A percentile compares a stretch with the other conserved stretches of the same genome.
These are phyloP conservation scores for Nicotiana paniculata DNA, from an alignment of 257 asterid species.

Conservation along the genomic window DNA sequence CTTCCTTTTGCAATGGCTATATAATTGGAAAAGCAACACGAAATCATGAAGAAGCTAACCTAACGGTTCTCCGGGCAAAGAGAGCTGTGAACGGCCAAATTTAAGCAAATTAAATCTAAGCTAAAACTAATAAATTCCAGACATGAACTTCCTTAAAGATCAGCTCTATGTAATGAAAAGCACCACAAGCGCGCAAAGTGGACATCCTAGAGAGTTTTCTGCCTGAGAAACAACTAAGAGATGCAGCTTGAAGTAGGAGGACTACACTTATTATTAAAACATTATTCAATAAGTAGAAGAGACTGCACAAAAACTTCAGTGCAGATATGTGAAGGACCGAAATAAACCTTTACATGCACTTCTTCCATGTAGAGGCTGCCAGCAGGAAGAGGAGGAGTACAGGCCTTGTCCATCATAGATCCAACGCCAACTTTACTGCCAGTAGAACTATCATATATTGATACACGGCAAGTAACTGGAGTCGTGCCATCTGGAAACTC, in stretches of 20 bases:
- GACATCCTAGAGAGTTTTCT: neutral
- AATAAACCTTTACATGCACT: conserved; percentile 65
- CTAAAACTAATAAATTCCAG: neutral
- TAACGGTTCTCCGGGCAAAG: neutral
- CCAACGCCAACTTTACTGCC: conserved; percentile 76
- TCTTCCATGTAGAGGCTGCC: conserved; percentile 90
- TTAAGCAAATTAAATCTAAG: neutral
- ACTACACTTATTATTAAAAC: neutral
- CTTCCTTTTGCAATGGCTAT: neutral
- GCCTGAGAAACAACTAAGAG: neutral
- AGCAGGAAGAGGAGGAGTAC: conserved; percentile 64
- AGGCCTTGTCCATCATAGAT: conserved; percentile 59
- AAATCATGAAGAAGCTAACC: neutral
- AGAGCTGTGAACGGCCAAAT: neutral
- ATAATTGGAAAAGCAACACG: neutral
- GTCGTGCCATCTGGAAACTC: conserved; percentile 93
- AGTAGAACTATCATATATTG: conserved; percentile 57
- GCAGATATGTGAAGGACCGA: neutral
- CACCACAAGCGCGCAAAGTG: neutral
- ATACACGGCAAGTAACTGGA: conserved; percentile 79
- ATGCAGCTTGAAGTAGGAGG: neutral
- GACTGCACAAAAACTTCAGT: neutral
- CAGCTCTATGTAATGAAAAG: conserved; percentile 2
- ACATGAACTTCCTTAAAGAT: neutral
- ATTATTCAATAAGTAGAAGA: neutral